A percentile compares a stretch with the other conserved stretches of the same genome.
Conservation (phyloP, 805 yeast genomes). For the Candida succiphila region DNA sequence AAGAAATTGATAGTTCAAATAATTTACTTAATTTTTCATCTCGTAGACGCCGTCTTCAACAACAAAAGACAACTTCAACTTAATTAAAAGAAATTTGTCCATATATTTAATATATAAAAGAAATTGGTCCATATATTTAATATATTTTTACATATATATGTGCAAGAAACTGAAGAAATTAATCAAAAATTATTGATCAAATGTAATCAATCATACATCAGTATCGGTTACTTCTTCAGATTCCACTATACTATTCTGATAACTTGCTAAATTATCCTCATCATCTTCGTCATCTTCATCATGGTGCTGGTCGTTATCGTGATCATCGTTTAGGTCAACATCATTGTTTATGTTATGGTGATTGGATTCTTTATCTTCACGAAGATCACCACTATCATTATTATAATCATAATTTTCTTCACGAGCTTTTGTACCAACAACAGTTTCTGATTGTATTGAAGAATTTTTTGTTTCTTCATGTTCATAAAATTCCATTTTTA, state of each 20-base stretch:
- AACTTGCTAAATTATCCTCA: constrained; percentile 1
- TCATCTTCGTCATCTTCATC: constrained; percentile 8
- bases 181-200: no score
- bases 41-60: not conserved
- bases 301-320: not conserved
- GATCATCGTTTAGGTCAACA: no score
- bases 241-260: constrained; percentile 1
- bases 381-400: constrained; percentile 13
- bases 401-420: constrained; percentile 24
- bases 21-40: constrained; percentile 1
- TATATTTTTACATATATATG: no score
- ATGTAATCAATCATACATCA: no score
- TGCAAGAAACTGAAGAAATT: no score
- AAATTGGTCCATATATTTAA: no score
- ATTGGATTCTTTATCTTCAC: constrained; percentile 1
- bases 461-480: constrained; percentile 20
- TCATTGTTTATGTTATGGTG: no score
- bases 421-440: constrained; percentile 27
- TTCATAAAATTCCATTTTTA: constrained; percentile 77
- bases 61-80: no score
- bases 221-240: constrained; percentile 1
- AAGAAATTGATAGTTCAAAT: not conserved
- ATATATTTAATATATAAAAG: no score
- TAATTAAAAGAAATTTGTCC: no score
- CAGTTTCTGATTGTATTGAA: not conserved